A percentile compares a stretch with the other conserved stretches of the same genome.
phyloP scores from a whole-genome alignment of 2,329 filamentous ascomycete genomes.

The Lasiodiplodia sp. region DNA sequence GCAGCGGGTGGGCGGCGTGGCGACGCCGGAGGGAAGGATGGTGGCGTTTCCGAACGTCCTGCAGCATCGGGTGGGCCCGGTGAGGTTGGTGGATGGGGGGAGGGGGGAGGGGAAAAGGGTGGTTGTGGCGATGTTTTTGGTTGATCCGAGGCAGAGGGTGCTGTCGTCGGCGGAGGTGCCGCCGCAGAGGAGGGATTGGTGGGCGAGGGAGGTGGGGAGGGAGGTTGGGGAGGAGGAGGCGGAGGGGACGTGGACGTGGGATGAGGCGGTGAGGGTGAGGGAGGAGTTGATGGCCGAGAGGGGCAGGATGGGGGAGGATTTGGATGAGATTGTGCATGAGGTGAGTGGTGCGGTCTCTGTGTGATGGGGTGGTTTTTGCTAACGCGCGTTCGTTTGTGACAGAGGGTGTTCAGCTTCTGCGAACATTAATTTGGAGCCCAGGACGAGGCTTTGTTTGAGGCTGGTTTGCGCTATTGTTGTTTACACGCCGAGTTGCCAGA shows the following conservation, averaged over 20 bases:
- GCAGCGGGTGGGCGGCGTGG: slow-evolving; percentile 59
- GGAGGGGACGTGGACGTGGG: background rate
- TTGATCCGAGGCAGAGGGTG: background rate
- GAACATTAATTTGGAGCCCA: background rate
- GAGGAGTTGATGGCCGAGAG: background rate
- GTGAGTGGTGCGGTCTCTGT: background rate
- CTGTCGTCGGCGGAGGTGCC: background rate
- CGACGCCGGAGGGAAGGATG: slow-evolving; percentile 45
- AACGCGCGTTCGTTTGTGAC: background rate
- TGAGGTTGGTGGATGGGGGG: background rate
- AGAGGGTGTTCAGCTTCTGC: background rate
- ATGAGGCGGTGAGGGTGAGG: background rate
- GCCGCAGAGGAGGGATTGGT: background rate
- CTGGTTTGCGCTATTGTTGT: background rate
- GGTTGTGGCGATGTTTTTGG: background rate
- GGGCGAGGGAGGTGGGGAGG: background rate
- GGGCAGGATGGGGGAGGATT: background rate
- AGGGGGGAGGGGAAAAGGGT: background rate
- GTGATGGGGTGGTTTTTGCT: background rate
- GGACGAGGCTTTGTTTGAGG: background rate
- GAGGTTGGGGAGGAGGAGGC: background rate
- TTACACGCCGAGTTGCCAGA: background rate
- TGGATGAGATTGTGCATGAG: background rate
- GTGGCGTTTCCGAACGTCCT: background rate
- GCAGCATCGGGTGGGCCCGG: background rate